Base-by-base conservation (phyloP, 2,329 filamentous ascomycete species). In the Metarhizium brunneum region DNA sequence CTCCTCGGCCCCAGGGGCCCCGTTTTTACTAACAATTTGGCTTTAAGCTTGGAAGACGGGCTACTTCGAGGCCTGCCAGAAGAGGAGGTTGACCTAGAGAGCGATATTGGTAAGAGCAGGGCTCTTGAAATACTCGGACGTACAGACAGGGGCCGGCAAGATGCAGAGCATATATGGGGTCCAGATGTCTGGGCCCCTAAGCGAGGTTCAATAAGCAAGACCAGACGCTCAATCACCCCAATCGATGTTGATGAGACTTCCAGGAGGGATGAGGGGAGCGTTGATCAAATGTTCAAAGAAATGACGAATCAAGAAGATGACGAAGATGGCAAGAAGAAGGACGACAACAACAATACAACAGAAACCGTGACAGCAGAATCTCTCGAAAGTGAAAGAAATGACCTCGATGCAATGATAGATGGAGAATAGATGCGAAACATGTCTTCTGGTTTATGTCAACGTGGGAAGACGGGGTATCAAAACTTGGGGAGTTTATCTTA, bases 251-350 rank as follows among this genome's bases (percentile, higher is more conserved):
- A 68, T 43, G 64, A 65, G n/a, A 59, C 65, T 54, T 65, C 66
- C 58, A 71, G 67, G 54, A 62, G 68, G 5, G 74, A 76, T 40
- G 76, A 77, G 18, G 73, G 71, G 47, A 77, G 76, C 30, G 77
- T 79, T 4, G 76, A 80, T 55, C 76, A 75, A 60, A 81, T 82
- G 76, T 81, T 82, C 63, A 71, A 76, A 48, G 79, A 81, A 47
- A 73, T 82, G 60, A 80, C 78, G 3, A 79, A 81, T 56, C 73
- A 77, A 56, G 76, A 79, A 16, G 76, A 80, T 29, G 77, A 79
- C 4, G 74, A 76, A 14, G 68, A 69, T 54, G 66, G 56, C 10
- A 76, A 74, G 61, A 69, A 68, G 59, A 70, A 70, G 48, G 66
- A 69, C 4, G 25, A 25, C 36, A 53, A 51, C 6, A 54, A 47